Evolutionary conservation across 176 grass and related monocot genomes (phyloP).

Genomic region (Hyparrhenia diplandra): DNA sequence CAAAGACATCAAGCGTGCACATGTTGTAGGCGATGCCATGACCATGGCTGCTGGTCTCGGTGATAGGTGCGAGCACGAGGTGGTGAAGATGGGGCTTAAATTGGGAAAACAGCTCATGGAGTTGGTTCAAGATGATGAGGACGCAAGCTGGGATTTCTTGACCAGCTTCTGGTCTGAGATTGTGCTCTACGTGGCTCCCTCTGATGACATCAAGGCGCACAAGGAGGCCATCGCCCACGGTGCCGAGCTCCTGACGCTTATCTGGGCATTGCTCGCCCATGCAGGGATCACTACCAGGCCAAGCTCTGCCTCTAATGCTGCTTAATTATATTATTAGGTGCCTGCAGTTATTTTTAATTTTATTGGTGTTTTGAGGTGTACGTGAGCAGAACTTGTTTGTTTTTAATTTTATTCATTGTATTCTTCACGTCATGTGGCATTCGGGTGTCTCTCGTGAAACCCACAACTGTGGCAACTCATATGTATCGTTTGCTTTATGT

Average conservation of each 20-base stretch:
- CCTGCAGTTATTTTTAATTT: no score
- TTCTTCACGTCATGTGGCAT: no score
- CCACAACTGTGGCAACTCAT: no score
- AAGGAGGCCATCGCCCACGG: neutral
- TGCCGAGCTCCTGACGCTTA: neutral
- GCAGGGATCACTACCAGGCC: neutral
- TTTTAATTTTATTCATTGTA: no score
- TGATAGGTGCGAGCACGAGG: neutral
- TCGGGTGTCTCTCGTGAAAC: no score
- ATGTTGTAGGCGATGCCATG: neutral
- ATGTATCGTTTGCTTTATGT: no score
- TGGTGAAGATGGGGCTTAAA: neutral
- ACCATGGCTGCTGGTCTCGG: neutral
- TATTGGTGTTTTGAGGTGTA: no score
- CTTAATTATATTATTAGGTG: neutral
- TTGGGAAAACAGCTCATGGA: neutral
- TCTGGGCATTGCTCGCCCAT: neutral
- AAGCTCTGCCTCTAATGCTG: neutral
- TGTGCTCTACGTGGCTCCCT: neutral
- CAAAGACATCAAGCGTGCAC: neutral
- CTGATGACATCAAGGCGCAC: neutral
- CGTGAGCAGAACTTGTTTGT: no score
- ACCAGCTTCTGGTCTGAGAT: constrained; percentile 3
- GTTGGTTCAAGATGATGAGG: neutral
- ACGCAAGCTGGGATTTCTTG: neutral